These are phyloP conservation scores for Saccharomycopsis phalli DNA, from an alignment of 1,139 yeast genomes.

Conservation along the genomic window DNA sequence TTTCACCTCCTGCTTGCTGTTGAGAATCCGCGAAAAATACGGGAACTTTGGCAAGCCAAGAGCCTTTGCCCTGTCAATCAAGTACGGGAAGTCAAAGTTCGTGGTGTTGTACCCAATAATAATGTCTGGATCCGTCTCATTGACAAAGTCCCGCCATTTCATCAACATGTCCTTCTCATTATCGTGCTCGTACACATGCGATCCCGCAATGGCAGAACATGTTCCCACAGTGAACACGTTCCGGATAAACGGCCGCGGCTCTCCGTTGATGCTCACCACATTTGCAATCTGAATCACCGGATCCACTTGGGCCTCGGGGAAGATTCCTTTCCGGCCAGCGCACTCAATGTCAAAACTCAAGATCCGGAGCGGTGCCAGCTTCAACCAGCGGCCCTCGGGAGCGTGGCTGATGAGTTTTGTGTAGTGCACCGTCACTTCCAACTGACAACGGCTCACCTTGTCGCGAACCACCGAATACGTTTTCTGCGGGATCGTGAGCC, in stretches of 20 bases:
- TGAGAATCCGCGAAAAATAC: slow-evolving; percentile 69
- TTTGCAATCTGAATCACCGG: slow-evolving; percentile 96
- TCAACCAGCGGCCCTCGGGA: slow-evolving; percentile 90
- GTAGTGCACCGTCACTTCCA: slow-evolving; percentile 68
- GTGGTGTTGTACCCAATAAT: slow-evolving; percentile 93
- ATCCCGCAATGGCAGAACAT: slow-evolving; percentile 90
- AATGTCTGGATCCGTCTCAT: slow-evolving; percentile 86
- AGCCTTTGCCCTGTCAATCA: slow-evolving; percentile 78
- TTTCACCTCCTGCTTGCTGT: slow-evolving; percentile 64
- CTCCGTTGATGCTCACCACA: slow-evolving; percentile 81
- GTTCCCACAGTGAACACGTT: slow-evolving; percentile 90
- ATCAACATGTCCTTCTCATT: slow-evolving; percentile 76
- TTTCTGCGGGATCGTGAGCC: slow-evolving; percentile 83
- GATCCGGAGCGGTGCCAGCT: slow-evolving; percentile 88
- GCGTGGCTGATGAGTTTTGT: slow-evolving; percentile 67
- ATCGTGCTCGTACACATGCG: slow-evolving; percentile 71
- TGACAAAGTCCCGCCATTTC: slow-evolving; percentile 80
- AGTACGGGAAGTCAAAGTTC: slow-evolving; percentile 91
- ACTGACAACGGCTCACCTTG: slow-evolving; percentile 68
- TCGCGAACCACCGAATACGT: slow-evolving; percentile 45
- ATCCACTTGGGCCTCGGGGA: slow-evolving; percentile 91
- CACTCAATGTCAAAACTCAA: slow-evolving; percentile 96
- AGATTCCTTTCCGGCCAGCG: slow-evolving; percentile 94
- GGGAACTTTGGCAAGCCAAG: slow-evolving; percentile 65
- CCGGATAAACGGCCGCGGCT: slow-evolving; percentile 77